Evolutionary conservation across 1,139 yeast genomes (phyloP).

Genomic region (Citeromyces hawaiiensis): DNA sequence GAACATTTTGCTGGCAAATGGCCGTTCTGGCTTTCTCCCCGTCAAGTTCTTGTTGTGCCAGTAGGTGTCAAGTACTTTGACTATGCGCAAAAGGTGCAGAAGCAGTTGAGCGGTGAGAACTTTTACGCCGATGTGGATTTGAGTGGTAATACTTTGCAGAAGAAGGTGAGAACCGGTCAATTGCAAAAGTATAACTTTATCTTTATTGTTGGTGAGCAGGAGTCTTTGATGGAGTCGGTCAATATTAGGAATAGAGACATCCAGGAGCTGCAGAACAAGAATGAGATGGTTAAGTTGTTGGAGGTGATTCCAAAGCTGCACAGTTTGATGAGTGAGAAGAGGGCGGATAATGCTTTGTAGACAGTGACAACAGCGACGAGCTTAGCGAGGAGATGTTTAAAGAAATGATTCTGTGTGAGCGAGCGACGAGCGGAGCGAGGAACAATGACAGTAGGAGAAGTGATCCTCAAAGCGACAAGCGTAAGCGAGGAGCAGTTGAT

Average conservation of each 20-base stretch:
- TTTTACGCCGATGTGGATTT: conserved; percentile 88
- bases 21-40: conserved; percentile 99
- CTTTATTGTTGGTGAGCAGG: conserved; percentile 93
- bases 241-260: conserved; percentile 92
- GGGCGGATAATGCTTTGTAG: conserved; percentile 47
- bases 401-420: background rate
- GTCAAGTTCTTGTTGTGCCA: conserved; percentile 90
- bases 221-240: conserved; percentile 63
- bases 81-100: conserved; percentile 72
- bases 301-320: conserved; percentile 56
- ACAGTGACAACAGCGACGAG: background rate
- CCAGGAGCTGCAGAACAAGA: conserved; percentile 76
- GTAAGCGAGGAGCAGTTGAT: too few relatives aligned
- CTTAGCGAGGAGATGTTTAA: background rate
- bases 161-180: conserved; percentile 95
- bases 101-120: conserved; percentile 50
- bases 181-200: conserved; percentile 84
- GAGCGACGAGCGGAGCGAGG: too few relatives aligned
- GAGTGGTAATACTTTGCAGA: conserved; percentile 87
- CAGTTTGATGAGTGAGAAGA: conserved; percentile 51
- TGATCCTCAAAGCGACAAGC: too few relatives aligned
- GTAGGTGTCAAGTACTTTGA: conserved; percentile 87
- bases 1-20: conserved; percentile 97
- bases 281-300: conserved; percentile 62
- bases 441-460: too few relatives aligned